Evolutionary conservation across 2,329 filamentous ascomycete species (phyloP).

Genomic region (Graphium sp.): DNA sequence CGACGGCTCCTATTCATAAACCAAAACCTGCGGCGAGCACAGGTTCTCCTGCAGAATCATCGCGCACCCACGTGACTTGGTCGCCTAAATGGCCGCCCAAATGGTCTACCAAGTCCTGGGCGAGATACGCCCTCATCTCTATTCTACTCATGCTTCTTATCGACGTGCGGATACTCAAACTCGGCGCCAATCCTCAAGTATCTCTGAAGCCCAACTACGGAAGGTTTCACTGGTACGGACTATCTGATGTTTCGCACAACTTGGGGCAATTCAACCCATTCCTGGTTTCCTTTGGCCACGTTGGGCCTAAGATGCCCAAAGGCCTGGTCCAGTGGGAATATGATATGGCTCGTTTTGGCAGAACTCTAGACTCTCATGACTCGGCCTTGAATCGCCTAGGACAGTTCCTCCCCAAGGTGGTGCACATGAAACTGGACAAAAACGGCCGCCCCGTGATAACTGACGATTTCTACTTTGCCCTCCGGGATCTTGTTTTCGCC

Average conservation of each 20-base stretch:
- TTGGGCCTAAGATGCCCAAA: neutral
- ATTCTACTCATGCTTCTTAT: slow-evolving; percentile 3
- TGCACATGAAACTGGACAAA: slow-evolving; percentile 35
- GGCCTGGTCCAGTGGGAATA: slow-evolving; percentile 10
- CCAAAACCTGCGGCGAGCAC: no score
- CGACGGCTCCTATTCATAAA: no score
- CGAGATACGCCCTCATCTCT: slow-evolving; percentile 2
- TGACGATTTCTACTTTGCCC: slow-evolving; percentile 47
- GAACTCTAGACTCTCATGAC: slow-evolving; percentile 15
- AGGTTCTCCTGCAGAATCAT: neutral
- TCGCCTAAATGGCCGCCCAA: slow-evolving; percentile 1
- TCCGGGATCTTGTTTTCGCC: slow-evolving; percentile 34
- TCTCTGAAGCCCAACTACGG: slow-evolving; percentile 1
- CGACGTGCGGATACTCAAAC: slow-evolving; percentile 3
- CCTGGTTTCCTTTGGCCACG: neutral
- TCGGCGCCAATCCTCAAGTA: no score
- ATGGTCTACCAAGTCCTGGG: slow-evolving; percentile 1
- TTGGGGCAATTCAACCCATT: slow-evolving; percentile 12
- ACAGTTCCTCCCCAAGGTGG: slow-evolving; percentile 32
- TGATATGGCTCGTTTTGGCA: slow-evolving; percentile 13
- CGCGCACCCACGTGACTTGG: neutral
- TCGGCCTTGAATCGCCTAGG: slow-evolving; percentile 24
- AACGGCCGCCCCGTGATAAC: slow-evolving; percentile 36
- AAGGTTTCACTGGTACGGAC: slow-evolving; percentile 10
- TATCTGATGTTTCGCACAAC: slow-evolving; percentile 9